Evolutionary conservation across 495 filamentous ascomycete species (phyloP).

Genomic region (Trichoderma virens): DNA sequence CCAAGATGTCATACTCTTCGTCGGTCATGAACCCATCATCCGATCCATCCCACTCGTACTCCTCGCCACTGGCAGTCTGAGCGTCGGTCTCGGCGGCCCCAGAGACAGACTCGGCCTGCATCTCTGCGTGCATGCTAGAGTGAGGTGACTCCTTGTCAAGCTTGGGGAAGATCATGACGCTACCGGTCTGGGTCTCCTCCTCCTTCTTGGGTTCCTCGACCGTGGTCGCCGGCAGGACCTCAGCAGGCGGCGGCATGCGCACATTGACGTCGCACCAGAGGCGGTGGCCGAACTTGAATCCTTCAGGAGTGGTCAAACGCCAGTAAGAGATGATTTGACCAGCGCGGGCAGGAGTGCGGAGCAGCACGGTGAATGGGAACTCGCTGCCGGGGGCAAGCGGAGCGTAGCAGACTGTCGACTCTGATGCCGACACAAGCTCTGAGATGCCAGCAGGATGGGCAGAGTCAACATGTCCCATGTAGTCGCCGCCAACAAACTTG

Average conservation of each 20-base stretch:
- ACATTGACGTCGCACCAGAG: constrained; percentile 92
- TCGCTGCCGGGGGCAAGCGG: constrained; percentile 63
- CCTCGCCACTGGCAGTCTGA: constrained; percentile 51
- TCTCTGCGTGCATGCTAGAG: constrained; percentile 63
- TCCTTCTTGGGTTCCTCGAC: constrained; percentile 19
- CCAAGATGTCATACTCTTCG: constrained; percentile 94
- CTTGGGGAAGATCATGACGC: constrained; percentile 94
- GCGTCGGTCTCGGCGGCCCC: constrained; percentile 42
- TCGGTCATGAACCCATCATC: constrained; percentile 79
- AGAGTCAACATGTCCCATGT: constrained; percentile 83
- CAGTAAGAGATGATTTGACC: constrained; percentile 89
- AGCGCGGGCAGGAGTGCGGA: constrained; percentile 64
- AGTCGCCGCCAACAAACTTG: constrained; percentile 85
- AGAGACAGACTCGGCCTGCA: constrained; percentile 19
- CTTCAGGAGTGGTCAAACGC: constrained; percentile 79
- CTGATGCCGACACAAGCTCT: constrained; percentile 63
- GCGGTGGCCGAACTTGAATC: constrained; percentile 78
- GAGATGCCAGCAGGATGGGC: constrained; percentile 64
- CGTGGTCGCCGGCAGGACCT: background rate
- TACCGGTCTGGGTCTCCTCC: constrained; percentile 22
- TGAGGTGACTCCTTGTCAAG: constrained; percentile 89
- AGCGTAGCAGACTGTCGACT: constrained; percentile 70
- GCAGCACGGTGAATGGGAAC: constrained; percentile 71
- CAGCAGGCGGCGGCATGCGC: constrained; percentile 21
- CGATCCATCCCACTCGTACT: constrained; percentile 49